Evolutionary conservation across 2,329 filamentous ascomycete species (phyloP).

Genomic region (Neobulgaria alba): DNA sequence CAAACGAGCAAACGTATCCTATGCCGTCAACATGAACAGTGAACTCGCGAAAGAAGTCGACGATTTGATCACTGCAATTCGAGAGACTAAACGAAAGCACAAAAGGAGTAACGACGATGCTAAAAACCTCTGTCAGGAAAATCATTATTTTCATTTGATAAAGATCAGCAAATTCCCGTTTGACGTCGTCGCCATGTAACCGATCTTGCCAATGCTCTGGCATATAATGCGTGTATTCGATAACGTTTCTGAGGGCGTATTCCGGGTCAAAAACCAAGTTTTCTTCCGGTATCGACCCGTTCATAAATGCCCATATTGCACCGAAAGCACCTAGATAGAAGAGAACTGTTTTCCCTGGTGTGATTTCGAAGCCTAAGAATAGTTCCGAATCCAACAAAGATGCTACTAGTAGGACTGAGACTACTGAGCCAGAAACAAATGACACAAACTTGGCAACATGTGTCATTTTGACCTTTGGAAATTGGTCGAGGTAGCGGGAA

Average conservation of each 20-base stretch:
- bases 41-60: conserved; percentile 97
- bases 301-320: conserved; percentile 72
- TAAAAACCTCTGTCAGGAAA: conserved; percentile 85
- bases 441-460: conserved; percentile 77
- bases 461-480: conserved; percentile 89
- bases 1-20: conserved; percentile 94
- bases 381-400: conserved; percentile 86
- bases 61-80: conserved; percentile 80
- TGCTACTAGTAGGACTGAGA: conserved; percentile 74
- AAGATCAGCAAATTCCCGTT: conserved; percentile 77
- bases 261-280: conserved; percentile 87
- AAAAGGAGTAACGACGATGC: conserved; percentile 86
- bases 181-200: conserved; percentile 90
- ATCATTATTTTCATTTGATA: conserved; percentile 91
- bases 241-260: conserved; percentile 78
- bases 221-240: conserved; percentile 86
- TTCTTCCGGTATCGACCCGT: conserved; percentile 80
- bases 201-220: conserved; percentile 82
- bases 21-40: conserved; percentile 94
- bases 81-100: conserved; percentile 81
- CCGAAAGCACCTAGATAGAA: conserved; percentile 84
- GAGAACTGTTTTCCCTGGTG: conserved; percentile 75
- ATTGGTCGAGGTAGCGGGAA: conserved; percentile 86
- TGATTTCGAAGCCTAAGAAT: conserved; percentile 87
- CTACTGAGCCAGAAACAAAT: conserved; percentile 79